Percentiles rank a stretch among this genome's conserved stretches.
Evolutionary conservation across 768 basidiomycete species (phyloP).

Genomic region (Lentinula detonsa): DNA sequence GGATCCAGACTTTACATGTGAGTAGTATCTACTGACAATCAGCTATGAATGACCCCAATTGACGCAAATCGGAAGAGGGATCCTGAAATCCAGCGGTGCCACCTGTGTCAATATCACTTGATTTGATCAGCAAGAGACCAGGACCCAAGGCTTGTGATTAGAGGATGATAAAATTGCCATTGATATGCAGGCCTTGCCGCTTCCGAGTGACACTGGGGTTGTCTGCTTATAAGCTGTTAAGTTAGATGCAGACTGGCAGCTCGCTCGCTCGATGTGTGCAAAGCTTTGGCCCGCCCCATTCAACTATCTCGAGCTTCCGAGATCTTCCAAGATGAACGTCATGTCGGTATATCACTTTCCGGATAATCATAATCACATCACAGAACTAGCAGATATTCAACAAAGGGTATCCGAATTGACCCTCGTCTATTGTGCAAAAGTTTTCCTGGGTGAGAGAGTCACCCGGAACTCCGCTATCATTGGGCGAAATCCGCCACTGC

Average conservation of each 20-base stretch:
- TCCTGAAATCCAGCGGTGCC: too few species aligned
- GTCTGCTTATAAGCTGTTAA: neutral
- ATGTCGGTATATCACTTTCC: neutral
- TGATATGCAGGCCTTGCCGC: neutral
- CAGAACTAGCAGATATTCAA: neutral
- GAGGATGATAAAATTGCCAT: neutral
- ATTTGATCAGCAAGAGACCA: neutral
- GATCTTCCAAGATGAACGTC: neutral
- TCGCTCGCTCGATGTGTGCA: neutral
- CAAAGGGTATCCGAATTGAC: too few species aligned
- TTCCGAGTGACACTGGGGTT: neutral
- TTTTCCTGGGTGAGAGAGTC: too few species aligned
- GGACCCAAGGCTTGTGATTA: neutral
- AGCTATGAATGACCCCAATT: too few species aligned
- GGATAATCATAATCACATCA: too few species aligned
- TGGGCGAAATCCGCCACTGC: too few species aligned
- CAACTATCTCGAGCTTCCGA: neutral
- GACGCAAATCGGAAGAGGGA: too few species aligned
- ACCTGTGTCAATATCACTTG: too few species aligned
- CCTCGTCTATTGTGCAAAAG: too few species aligned
- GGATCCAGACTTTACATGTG: too few species aligned
- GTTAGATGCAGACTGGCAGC: neutral
- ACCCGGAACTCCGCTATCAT: too few species aligned
- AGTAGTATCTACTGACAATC: too few species aligned
- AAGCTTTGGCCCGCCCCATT: neutral